Conservation (phyloP, 805 yeast genomes). For the Torulaspora microellipsoides region DNA sequence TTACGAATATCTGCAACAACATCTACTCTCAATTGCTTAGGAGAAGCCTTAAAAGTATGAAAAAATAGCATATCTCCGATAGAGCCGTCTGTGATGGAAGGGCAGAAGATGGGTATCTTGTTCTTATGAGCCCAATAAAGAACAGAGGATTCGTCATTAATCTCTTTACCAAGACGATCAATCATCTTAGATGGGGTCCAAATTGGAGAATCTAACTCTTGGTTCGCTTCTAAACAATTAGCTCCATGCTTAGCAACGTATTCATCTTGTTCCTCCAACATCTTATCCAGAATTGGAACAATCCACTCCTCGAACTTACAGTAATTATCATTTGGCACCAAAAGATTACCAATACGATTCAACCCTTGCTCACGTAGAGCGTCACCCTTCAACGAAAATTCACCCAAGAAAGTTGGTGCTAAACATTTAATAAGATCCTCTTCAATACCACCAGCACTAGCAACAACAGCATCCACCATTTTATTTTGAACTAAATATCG, state of each 20-base stretch:
- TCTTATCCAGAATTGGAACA: slow-evolving; percentile 82
- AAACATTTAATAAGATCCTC: slow-evolving; percentile 95
- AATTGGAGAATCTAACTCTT: slow-evolving; percentile 44
- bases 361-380: slow-evolving; percentile 88
- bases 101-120: slow-evolving; percentile 93
- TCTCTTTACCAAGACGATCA: slow-evolving; percentile 91
- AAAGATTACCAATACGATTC: slow-evolving; percentile 94
- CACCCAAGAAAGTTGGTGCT: slow-evolving; percentile 96
- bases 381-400: slow-evolving; percentile 76
- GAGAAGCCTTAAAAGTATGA: slow-evolving; percentile 94
- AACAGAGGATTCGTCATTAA: slow-evolving; percentile 88
- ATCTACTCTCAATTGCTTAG: slow-evolving; percentile 83
- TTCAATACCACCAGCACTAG: slow-evolving; percentile 98
- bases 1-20: slow-evolving; percentile 90
- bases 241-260: slow-evolving; percentile 51
- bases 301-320: slow-evolving; percentile 99
- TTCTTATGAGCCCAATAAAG: slow-evolving; percentile 98
- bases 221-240: slow-evolving; percentile 51
- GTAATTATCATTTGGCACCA: slow-evolving; percentile 97
- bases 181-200: slow-evolving; percentile 96
- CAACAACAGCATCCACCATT: slow-evolving; percentile 90
- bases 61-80: slow-evolving; percentile 98
- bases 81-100: slow-evolving; percentile 96
- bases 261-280: slow-evolving; percentile 84
- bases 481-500: slow-evolving; percentile 88